Evolutionary conservation across 116 monocot species (phyloP).

Genomic region (Trichopus zeylanicus): DNA sequence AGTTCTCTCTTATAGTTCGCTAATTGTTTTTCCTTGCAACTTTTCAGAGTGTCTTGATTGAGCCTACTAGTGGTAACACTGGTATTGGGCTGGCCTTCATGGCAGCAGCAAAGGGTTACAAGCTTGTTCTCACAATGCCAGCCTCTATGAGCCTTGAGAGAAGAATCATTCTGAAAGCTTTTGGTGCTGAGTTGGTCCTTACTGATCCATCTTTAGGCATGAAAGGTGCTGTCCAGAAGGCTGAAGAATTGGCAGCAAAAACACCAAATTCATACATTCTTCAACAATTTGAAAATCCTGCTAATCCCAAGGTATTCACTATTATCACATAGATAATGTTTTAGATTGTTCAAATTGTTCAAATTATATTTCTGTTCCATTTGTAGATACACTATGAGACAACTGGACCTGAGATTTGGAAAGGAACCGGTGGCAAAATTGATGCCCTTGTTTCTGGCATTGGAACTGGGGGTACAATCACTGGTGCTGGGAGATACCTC

Average conservation of each 20-base stretch:
- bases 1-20: no score
- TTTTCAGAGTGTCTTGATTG: slow-evolving; percentile 47
- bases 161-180: slow-evolving; percentile 57
- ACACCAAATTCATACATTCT: slow-evolving; percentile 55
- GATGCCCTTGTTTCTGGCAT: slow-evolving; percentile 64
- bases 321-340: background rate
- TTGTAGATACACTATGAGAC: slow-evolving; percentile 65
- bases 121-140: slow-evolving; percentile 56
- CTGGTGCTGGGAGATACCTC: slow-evolving; percentile 57
- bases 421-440: slow-evolving; percentile 46
- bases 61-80: slow-evolving; percentile 72
- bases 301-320: slow-evolving; percentile 48
- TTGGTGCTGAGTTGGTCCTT: slow-evolving; percentile 57
- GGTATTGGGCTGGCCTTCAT: slow-evolving; percentile 75
- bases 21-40: background rate
- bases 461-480: slow-evolving; percentile 72
- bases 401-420: slow-evolving; percentile 82
- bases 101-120: slow-evolving; percentile 70
- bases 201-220: slow-evolving; percentile 52
- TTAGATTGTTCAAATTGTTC: background rate
- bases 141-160: slow-evolving; percentile 66
- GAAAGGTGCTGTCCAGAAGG: slow-evolving; percentile 51
- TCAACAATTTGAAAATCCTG: slow-evolving; percentile 63
- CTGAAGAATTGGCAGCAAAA: slow-evolving; percentile 48
- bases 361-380: background rate